Base-by-base conservation (phyloP, 805 yeast genomes). In the Metschnikowia hibisci region DNA sequence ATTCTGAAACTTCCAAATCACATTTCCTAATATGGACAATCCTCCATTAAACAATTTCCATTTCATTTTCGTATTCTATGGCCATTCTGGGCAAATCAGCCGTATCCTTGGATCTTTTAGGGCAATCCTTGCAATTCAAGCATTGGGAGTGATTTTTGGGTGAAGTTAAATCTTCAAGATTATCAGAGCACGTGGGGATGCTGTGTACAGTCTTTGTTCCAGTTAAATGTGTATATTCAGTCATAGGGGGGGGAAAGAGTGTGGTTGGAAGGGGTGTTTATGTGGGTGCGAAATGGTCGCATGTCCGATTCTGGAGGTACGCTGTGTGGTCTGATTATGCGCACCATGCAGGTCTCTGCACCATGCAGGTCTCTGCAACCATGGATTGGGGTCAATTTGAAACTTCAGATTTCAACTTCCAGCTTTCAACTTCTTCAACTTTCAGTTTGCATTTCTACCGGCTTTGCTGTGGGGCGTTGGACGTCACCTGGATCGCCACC, bases 401-500 rank as follows among this genome's bases (percentile, higher is more conserved):
- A n/a, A n/a, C n/a, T n/a, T n/a, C n/a, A n/a, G n/a, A n/a, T n/a
- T n/a, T n/a, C n/a, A n/a, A n/a, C n/a, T n/a, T n/a, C n/a, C n/a
- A n/a, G n/a, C n/a, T n/a, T n/a, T 12, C 28, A 32, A 32, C 25
- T 18, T 14, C 23, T 16, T n/a, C n/a, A n/a, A n/a, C 14, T n/a
- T 14, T 6, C 23, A 5, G 16, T 11, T n/a, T 6, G 16, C 5
- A 18, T 25, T 13, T 27, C 13, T 15, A n/a, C 27, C 34, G 29
- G 34, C 40, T 41, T 14, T 46, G 50, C 9, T 34, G 49, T 11
- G 44, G 54, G 10, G 51, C 59, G 34, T 46, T 50, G n/a, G 55
- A 54, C 25, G 73, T 64, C 44, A 69, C 64, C 43, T 63, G 60
- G 31, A 69, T 52, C 0, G 72, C 74, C 32, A 71, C 54, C 31